phyloP scores from a whole-genome alignment of 1,139 yeast species.

The Scheffersomyces cryptocercus region DNA sequence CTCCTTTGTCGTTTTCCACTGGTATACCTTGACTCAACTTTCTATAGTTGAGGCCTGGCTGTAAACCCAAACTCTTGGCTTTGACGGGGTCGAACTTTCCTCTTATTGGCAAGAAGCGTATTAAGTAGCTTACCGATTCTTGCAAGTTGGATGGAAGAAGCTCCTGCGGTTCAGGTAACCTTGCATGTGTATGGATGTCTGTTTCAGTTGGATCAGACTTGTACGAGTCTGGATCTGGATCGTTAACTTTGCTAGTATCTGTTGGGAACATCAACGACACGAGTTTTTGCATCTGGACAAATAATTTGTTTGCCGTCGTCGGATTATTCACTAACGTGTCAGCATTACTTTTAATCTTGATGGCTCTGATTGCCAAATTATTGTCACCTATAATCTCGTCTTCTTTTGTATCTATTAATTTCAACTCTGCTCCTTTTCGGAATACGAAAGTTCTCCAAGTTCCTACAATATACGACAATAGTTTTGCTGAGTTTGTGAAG shows the following conservation, averaged over 20 bases:
- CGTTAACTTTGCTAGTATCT: slow-evolving; percentile 39
- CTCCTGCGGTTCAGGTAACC: slow-evolving; percentile 26
- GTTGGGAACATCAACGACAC: slow-evolving; percentile 52
- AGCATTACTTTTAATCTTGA: slow-evolving; percentile 29
- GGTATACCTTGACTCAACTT: slow-evolving; percentile 60
- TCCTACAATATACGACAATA: slow-evolving; percentile 58
- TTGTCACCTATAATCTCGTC: slow-evolving; percentile 49
- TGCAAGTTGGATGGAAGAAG: slow-evolving; percentile 22
- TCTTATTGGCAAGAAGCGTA: slow-evolving; percentile 65
- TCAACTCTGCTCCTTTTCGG: slow-evolving; percentile 67
- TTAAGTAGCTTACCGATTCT: slow-evolving; percentile 54
- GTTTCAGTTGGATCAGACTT: slow-evolving; percentile 40
- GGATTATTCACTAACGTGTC: neutral
- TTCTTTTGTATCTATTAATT: slow-evolving; percentile 39
- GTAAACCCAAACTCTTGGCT: slow-evolving; percentile 71
- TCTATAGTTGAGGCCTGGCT: slow-evolving; percentile 61
- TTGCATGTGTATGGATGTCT: slow-evolving; percentile 46
- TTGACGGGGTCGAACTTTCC: slow-evolving; percentile 73
- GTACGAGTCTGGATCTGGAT: slow-evolving; percentile 40
- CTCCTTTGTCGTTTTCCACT: slow-evolving; percentile 62
- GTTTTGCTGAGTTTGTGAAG: slow-evolving; percentile 35
- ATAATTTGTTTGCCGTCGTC: slow-evolving; percentile 2
- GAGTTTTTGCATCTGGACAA: slow-evolving; percentile 31
- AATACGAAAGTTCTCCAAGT: slow-evolving; percentile 92
- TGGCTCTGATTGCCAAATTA: slow-evolving; percentile 52